These are phyloP conservation scores for Yarrowia sp. DNA, from an alignment of 805 yeast species.

Conservation along the genomic window DNA sequence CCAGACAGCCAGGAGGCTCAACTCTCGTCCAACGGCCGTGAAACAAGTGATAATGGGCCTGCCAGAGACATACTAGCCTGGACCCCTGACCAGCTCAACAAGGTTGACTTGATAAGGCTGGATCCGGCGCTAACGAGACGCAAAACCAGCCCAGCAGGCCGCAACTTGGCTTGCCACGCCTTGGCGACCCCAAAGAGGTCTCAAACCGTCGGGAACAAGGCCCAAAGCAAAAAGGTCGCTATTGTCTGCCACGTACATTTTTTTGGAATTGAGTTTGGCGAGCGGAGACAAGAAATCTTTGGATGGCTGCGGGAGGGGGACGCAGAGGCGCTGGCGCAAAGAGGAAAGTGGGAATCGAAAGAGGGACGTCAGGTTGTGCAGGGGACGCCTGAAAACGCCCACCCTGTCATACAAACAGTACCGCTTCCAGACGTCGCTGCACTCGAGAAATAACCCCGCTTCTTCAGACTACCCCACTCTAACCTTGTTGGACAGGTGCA, in stretches of 20 bases:
- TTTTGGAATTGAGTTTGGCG: neutral
- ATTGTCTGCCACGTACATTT: neutral
- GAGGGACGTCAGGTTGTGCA: too few relatives aligned
- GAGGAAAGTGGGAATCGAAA: neutral
- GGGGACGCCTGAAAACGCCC: too few relatives aligned
- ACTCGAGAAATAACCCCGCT: neutral
- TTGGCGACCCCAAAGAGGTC: too few relatives aligned
- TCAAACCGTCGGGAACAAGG: too few relatives aligned
- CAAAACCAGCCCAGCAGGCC: too few relatives aligned
- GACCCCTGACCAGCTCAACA: neutral
- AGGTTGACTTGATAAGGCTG: neutral
- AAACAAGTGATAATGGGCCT: too few relatives aligned
- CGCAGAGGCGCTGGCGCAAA: neutral
- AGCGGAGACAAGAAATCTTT: neutral
- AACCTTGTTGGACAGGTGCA: neutral
- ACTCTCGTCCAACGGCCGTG: too few relatives aligned
- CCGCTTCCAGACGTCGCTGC: neutral
- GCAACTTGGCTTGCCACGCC: too few relatives aligned
- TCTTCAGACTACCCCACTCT: neutral
- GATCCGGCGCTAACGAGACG: neutral
- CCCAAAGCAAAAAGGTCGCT: too few relatives aligned
- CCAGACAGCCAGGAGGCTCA: too few relatives aligned
- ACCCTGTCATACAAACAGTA: neutral
- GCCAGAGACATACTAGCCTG: too few relatives aligned
- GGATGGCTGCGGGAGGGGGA: too few relatives aligned